These are phyloP conservation scores for Cardiospermum halicacabum DNA, from an alignment of 345 rosid genomes.

Conservation along the genomic window DNA sequence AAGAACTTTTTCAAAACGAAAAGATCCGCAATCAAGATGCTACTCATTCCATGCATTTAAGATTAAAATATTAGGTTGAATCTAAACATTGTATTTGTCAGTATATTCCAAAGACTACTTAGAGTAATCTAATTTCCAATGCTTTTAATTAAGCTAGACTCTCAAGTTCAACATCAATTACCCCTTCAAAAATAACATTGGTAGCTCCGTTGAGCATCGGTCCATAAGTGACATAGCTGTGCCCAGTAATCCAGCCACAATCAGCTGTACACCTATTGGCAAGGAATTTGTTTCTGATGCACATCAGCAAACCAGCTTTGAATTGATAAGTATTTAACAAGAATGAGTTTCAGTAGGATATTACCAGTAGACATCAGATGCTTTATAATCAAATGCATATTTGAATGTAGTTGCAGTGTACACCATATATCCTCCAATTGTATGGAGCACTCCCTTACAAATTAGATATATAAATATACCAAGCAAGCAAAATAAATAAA, in stretches of 20 bases:
- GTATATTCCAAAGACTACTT: no score
- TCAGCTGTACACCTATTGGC: constrained; percentile 95
- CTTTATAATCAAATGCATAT: constrained; percentile 93
- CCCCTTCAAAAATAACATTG: constrained; percentile 85
- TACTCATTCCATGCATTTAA: neutral
- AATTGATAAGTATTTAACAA: constrained; percentile 14
- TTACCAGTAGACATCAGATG: constrained; percentile 92
- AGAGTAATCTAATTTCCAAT: neutral
- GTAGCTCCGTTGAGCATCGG: constrained; percentile 97
- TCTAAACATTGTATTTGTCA: neutral
- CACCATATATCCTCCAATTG: constrained; percentile 98
- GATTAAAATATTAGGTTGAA: neutral
- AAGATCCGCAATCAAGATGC: no score
- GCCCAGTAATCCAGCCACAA: constrained; percentile 99
- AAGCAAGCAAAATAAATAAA: constrained; percentile 8
- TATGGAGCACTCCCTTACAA: constrained; percentile 88
- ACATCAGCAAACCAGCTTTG: neutral
- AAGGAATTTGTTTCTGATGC: constrained; percentile 6
- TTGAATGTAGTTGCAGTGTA: constrained; percentile 95
- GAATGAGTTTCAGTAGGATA: constrained; percentile 11
- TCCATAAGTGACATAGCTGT: constrained; percentile 96
- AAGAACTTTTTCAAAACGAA: no score
- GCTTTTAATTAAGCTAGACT: neutral
- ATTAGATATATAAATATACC: constrained; percentile 19
- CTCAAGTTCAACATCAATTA: constrained; percentile 28